A percentile compares a stretch with the other conserved stretches of the same genome.
Conservation (phyloP, 148 eudicot species). For the Rhododendron simsii region DNA sequence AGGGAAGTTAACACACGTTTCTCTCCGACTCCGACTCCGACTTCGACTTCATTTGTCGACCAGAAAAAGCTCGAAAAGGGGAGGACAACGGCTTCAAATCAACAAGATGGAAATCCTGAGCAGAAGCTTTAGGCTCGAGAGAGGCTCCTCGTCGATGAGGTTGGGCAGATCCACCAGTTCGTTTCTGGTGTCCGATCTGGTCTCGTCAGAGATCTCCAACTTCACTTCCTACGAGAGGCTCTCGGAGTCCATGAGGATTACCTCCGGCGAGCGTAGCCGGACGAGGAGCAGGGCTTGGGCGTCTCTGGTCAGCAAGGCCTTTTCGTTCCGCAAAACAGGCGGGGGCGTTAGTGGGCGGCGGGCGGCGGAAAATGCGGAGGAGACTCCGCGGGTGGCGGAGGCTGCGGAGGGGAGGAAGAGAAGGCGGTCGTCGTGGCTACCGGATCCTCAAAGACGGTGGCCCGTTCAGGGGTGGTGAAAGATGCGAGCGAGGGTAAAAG, state of each 20-base stretch:
- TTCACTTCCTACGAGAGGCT: not conserved
- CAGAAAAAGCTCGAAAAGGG: not conserved
- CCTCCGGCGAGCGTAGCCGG: not conserved
- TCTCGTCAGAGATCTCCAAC: not conserved
- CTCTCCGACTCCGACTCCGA: not conserved
- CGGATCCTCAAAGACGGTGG: constrained; percentile 7
- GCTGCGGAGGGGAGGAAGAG: not conserved
- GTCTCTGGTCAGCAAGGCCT: not conserved
- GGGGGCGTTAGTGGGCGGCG: not conserved
- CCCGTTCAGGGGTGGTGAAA: constrained; percentile 6
- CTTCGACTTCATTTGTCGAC: not conserved
- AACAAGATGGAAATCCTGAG: not conserved
- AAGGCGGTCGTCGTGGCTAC: constrained; percentile 1
- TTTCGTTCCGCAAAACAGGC: not conserved
- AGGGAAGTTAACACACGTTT: not conserved
- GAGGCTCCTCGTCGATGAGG: not conserved
- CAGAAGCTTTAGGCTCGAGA: constrained; percentile 3
- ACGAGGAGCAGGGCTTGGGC: not conserved
- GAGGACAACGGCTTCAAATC: not conserved
- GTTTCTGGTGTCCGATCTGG: not conserved
- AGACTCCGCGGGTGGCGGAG: not conserved
- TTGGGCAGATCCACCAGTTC: not conserved
- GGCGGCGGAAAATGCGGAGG: not conserved
- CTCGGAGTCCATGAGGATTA: not conserved
- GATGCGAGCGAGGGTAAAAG: not conserved